These are phyloP conservation scores for Elsinoe arachidis DNA, from an alignment of 2,329 filamentous ascomycete genomes.

Conservation along the genomic window DNA sequence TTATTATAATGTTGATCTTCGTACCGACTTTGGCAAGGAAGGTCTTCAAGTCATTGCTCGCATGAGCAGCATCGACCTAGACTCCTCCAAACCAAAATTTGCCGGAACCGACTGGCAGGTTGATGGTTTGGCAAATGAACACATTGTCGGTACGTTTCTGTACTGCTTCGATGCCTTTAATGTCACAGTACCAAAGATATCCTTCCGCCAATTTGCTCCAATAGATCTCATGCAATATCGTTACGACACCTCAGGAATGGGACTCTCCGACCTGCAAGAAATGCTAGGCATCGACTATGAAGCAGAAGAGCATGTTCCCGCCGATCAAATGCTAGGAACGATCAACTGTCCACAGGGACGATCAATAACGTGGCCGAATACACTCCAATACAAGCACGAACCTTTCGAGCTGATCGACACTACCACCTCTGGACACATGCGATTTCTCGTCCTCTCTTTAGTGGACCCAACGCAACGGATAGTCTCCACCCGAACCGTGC, in stretches of 20 bases:
- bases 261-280: neutral
- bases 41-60: slow-evolving; percentile 55
- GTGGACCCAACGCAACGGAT: slow-evolving; percentile 46
- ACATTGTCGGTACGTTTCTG: slow-evolving; percentile 52
- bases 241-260: slow-evolving; percentile 20
- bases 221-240: slow-evolving; percentile 18
- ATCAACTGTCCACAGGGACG: slow-evolving; percentile 40
- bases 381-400: slow-evolving; percentile 41
- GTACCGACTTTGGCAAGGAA: slow-evolving; percentile 28
- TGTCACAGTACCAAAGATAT: slow-evolving; percentile 42
- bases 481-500: slow-evolving; percentile 41
- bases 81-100: slow-evolving; percentile 46
- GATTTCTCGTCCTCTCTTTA: slow-evolving; percentile 48
- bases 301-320: slow-evolving; percentile 26
- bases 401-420: slow-evolving; percentile 42
- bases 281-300: slow-evolving; percentile 17
- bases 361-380: slow-evolving; percentile 46
- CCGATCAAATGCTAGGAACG: slow-evolving; percentile 38
- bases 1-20: slow-evolving; percentile 17
- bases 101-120: slow-evolving; percentile 44
- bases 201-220: slow-evolving; percentile 36
- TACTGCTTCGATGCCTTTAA: slow-evolving; percentile 54
- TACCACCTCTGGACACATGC: slow-evolving; percentile 44
- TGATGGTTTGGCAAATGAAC: slow-evolving; percentile 44
- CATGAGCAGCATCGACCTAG: slow-evolving; percentile 48